These are phyloP conservation scores for Saxophila tyrrhenica DNA, from an alignment of 495 filamentous ascomycete species.

Conservation along the genomic window DNA sequence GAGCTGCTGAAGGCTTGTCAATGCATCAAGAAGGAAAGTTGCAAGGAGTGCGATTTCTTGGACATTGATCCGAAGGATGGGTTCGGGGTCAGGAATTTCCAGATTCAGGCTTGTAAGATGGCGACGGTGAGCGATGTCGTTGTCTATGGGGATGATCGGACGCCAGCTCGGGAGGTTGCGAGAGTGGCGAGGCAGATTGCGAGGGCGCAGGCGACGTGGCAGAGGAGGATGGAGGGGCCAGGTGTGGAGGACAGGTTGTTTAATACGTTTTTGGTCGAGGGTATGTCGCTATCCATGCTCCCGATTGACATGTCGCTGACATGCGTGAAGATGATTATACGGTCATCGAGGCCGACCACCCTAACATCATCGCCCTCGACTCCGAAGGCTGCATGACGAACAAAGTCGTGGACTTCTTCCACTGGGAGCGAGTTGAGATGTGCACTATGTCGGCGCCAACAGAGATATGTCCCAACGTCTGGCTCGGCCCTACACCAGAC, in stretches of 20 bases:
- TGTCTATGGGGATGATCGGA: constrained; percentile 67
- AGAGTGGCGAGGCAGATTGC: constrained; percentile 61
- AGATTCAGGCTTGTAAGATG: constrained; percentile 86
- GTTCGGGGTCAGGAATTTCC: constrained; percentile 81
- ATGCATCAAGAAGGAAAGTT: constrained; percentile 17
- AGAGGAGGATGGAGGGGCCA: constrained; percentile 42
- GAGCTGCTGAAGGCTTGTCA: constrained; percentile 50
- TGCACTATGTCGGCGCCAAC: constrained; percentile 79
- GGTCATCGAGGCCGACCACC: constrained; percentile 60
- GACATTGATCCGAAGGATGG: constrained; percentile 75
- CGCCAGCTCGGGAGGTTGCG: constrained; percentile 42
- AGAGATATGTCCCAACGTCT: constrained; percentile 80
- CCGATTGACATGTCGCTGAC: constrained; percentile 23
- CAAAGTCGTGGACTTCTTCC: constrained; percentile 78
- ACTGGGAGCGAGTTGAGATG: constrained; percentile 88
- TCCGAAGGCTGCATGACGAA: constrained; percentile 62
- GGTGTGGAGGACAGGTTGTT: constrained; percentile 48
- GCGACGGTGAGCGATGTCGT: constrained; percentile 84
- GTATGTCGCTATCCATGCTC: constrained; percentile 34
- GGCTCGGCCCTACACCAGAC: constrained; percentile 81
- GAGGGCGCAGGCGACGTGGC: constrained; percentile 64
- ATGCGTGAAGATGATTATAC: constrained; percentile 44
- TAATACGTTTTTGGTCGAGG: constrained; percentile 70
- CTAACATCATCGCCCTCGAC: constrained; percentile 61
- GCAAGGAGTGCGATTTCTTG: constrained; percentile 47